Evolutionary conservation across 2,329 filamentous ascomycete species (phyloP).

Genomic region (Monilinia fructigena): DNA sequence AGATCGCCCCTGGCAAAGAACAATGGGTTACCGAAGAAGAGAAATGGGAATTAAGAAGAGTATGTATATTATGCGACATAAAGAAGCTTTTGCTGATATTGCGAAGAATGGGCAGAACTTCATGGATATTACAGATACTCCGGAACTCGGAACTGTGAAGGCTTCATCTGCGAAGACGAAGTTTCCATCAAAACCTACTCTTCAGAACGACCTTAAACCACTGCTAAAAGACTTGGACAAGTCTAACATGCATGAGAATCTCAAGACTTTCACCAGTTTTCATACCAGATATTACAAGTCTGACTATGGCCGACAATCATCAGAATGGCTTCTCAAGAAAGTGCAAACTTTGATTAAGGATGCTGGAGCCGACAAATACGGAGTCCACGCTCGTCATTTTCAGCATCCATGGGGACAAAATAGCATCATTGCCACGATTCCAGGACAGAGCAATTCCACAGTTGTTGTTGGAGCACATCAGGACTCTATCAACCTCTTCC

Average conservation of each 20-base stretch:
- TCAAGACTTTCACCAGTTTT: constrained; percentile 76
- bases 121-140: constrained; percentile 86
- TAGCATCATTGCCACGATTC: constrained; percentile 88
- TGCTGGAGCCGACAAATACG: constrained; percentile 65
- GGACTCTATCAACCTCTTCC: constrained; percentile 90
- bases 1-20: constrained; percentile 79
- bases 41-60: constrained; percentile 87
- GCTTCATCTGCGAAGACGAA: constrained; percentile 46
- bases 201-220: constrained; percentile 64
- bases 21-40: constrained; percentile 89
- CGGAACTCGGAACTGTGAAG: constrained; percentile 56
- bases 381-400: constrained; percentile 71
- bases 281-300: constrained; percentile 82
- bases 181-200: constrained; percentile 65
- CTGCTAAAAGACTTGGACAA: constrained; percentile 71
- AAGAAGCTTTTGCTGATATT: constrained; percentile 24
- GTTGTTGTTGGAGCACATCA: constrained; percentile 89
- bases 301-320: constrained; percentile 76
- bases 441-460: constrained; percentile 79
- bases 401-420: constrained; percentile 84
- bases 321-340: constrained; percentile 78
- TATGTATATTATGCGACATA: constrained; percentile 47
- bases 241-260: constrained; percentile 71
- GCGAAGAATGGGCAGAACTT: constrained; percentile 79
- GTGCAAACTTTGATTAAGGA: constrained; percentile 70